These are phyloP conservation scores for Daldinia decipiens DNA, from an alignment of 495 filamentous ascomycete genomes.

Conservation along the genomic window DNA sequence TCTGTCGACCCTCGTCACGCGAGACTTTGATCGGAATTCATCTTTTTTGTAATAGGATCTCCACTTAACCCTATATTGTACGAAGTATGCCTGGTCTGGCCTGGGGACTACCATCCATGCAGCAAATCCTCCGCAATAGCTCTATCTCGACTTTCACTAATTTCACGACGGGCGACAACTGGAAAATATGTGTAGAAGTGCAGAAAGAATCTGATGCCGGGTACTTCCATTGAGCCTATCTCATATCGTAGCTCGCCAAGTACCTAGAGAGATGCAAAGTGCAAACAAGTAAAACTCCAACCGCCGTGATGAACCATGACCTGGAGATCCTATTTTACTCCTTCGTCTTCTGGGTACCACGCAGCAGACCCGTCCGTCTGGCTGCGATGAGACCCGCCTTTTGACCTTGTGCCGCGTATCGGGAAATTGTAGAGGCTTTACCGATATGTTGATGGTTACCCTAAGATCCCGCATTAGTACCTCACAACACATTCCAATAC, in stretches of 20 bases:
- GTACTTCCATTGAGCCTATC: conserved; percentile 54
- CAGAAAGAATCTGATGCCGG: conserved; percentile 49
- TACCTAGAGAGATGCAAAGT: conserved; percentile 67
- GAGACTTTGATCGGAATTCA: conserved; percentile 17
- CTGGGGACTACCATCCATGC: neutral
- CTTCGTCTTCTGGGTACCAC: conserved; percentile 99
- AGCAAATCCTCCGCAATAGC: conserved; percentile 2
- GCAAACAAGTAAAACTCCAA: conserved; percentile 65
- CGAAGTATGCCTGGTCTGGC: neutral
- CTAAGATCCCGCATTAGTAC: conserved; percentile 58
- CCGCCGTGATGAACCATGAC: conserved; percentile 63
- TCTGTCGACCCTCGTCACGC: conserved; percentile 17
- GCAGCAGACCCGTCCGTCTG: conserved; percentile 96
- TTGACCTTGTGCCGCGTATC: conserved; percentile 97
- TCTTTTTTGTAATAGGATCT: conserved; percentile 12
- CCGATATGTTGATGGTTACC: conserved; percentile 99
- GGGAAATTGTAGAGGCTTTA: conserved; percentile 99
- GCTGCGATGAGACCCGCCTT: conserved; percentile 99
- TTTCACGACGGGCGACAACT: conserved; percentile 16
- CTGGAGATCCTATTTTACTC: conserved; percentile 70
- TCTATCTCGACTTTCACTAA: conserved; percentile 16
- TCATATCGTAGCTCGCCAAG: conserved; percentile 53
- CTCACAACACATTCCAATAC: neutral
- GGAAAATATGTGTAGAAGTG: conserved; percentile 17
- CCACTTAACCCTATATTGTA: conserved; percentile 13